Evolutionary conservation across 495 filamentous ascomycete genomes (phyloP).

Genomic region (Cladorrhinum samala): DNA sequence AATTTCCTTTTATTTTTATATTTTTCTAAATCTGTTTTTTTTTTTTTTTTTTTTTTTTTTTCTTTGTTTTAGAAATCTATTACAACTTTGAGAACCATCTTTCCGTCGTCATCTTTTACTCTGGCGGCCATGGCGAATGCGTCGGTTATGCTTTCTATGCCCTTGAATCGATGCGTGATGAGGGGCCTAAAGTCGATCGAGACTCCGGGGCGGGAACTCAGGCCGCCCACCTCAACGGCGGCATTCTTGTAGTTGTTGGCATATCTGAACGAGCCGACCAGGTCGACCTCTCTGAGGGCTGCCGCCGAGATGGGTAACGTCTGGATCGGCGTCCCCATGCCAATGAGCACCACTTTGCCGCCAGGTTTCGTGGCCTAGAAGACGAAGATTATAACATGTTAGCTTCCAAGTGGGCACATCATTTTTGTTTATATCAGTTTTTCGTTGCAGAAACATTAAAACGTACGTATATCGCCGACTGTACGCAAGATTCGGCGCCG

Average conservation of each 20-base stretch:
- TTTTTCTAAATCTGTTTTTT: too few relatives aligned
- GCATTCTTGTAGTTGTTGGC: conserved; percentile 74
- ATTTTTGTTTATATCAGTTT: background rate
- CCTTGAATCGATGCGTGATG: conserved; percentile 62
- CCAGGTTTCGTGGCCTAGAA: conserved; percentile 61
- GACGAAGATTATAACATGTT: too few relatives aligned
- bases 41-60: background rate
- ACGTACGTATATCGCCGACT: conserved; percentile 76
- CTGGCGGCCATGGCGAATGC: conserved; percentile 49
- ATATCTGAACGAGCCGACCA: conserved; percentile 88
- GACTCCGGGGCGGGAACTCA: conserved; percentile 56
- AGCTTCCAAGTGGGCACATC: too few relatives aligned
- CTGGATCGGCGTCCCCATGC: conserved; percentile 90
- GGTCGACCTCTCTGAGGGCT: conserved; percentile 83
- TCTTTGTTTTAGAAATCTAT: conserved; percentile 34
- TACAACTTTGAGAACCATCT: conserved; percentile 50
- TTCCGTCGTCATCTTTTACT: conserved; percentile 47
- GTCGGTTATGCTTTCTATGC: conserved; percentile 36
- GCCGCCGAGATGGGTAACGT: conserved; percentile 82
- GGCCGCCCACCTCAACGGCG: conserved; percentile 33
- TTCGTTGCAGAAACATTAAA: background rate
- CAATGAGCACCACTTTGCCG: conserved; percentile 77
- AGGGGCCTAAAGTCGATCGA: conserved; percentile 55
- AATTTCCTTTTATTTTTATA: too few relatives aligned
- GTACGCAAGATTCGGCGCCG: conserved; percentile 78